Conservation (phyloP, 352 stramenopile genomes). For the Thalassiosira mediterranea region DNA sequence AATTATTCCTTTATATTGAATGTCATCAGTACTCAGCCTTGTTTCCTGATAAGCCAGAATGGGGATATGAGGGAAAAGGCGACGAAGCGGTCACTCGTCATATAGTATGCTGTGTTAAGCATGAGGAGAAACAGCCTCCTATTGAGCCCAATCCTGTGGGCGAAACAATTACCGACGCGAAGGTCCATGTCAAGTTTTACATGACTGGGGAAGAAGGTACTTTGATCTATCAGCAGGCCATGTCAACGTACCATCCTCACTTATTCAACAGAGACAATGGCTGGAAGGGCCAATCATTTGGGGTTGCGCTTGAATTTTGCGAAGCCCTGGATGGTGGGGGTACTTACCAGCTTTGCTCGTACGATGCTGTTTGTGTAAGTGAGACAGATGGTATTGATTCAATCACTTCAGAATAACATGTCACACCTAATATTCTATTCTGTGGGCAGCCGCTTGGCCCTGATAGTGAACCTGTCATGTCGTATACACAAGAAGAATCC, state of each 20-base stretch:
- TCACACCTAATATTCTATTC: no score
- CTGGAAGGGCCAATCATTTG: constrained; percentile 25
- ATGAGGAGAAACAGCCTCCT: not conserved
- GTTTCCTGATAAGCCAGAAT: constrained; percentile 12
- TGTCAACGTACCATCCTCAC: not conserved
- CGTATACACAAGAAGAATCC: not conserved
- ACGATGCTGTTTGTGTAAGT: constrained; percentile 7
- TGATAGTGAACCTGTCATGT: not conserved
- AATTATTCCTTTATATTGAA: no score
- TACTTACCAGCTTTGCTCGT: constrained; percentile 4
- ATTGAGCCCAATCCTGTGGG: constrained; percentile 11
- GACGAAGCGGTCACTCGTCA: not conserved
- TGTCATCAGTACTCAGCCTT: constrained; percentile 10
- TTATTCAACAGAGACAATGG: constrained; percentile 13
- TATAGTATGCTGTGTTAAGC: constrained; percentile 7
- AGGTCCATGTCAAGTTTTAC: not conserved
- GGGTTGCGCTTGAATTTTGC: constrained; percentile 24
- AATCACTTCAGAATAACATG: no score
- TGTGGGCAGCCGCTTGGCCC: no score
- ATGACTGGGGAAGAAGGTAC: no score
- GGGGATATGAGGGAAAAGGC: constrained; percentile 13
- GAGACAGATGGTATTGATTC: no score
- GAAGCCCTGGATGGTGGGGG: not conserved
- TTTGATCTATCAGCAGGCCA: no score
- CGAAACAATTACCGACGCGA: no score